Evolutionary conservation across 768 basidiomycete species (phyloP).

Genomic region (Collybiopsis luxurians): DNA sequence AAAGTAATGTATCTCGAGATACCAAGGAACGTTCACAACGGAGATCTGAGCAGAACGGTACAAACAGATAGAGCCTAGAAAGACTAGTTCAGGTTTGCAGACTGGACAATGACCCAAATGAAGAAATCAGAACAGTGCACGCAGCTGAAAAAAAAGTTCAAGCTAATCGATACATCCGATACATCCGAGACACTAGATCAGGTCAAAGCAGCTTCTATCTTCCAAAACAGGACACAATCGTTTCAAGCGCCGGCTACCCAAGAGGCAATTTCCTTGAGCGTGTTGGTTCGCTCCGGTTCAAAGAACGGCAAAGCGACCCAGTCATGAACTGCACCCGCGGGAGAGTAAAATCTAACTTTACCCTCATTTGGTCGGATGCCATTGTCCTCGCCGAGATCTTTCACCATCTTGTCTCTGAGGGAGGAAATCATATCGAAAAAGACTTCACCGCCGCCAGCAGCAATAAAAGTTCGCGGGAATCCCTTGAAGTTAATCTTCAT

Average conservation of each 20-base stretch:
- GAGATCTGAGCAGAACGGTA: constrained; percentile 41
- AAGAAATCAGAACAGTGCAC: no score
- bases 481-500: constrained; percentile 42
- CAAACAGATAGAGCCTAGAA: constrained; percentile 42
- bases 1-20: constrained; percentile 32
- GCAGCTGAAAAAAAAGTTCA: no score
- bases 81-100: no score
- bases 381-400: constrained; percentile 47
- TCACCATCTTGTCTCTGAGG: constrained; percentile 45
- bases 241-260: no score
- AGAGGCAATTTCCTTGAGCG: constrained; percentile 44
- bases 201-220: no score
- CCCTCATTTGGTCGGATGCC: constrained; percentile 34
- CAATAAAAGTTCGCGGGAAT: constrained; percentile 62
- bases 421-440: constrained; percentile 51
- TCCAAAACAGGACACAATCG: no score
- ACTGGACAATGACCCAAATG: no score
- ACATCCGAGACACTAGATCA: no score
- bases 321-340: constrained; percentile 52
- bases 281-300: constrained; percentile 50
- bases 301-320: constrained; percentile 48
- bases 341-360: constrained; percentile 47
- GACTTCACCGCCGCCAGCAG: constrained; percentile 55
- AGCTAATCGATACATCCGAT: no score
- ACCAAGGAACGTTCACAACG: constrained; percentile 43